A percentile compares a stretch with the other conserved stretches of the same genome.
Evolutionary conservation across 1,139 yeast species (phyloP).

Genomic region (Geotrichum klebahnii): DNA sequence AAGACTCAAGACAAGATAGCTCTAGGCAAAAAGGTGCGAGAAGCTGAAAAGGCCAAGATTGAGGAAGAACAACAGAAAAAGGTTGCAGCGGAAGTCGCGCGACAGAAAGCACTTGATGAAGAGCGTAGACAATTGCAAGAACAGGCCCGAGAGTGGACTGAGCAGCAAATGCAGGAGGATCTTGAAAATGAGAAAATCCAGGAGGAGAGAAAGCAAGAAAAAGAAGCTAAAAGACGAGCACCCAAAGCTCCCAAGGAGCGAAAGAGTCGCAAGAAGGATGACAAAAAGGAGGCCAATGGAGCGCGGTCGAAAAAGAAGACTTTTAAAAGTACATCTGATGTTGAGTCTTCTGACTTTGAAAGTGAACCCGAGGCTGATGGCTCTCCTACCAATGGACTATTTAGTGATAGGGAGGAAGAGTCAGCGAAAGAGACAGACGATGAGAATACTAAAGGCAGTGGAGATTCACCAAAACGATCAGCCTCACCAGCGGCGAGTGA

Average conservation of each 20-base stretch:
- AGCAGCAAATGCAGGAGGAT: conserved; percentile 35
- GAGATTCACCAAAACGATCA: conserved; percentile 6
- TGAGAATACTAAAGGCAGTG: conserved; percentile 13
- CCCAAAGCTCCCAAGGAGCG: conserved; percentile 17
- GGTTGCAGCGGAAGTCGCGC: conserved; percentile 42
- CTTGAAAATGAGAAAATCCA: conserved; percentile 29
- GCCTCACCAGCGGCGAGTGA: neutral
- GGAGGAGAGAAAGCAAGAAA: conserved; percentile 23
- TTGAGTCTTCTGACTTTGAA: conserved; percentile 26
- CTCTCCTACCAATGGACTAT: conserved; percentile 15
- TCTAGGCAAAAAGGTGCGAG: conserved; percentile 66
- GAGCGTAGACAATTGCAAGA: conserved; percentile 73
- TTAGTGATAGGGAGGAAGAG: conserved; percentile 22
- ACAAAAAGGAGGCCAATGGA: conserved; percentile 14
- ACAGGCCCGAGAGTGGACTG: conserved; percentile 80
- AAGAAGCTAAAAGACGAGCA: conserved; percentile 23
- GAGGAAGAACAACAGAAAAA: conserved; percentile 37
- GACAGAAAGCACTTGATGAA: conserved; percentile 50
- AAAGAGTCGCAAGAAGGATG: conserved; percentile 22
- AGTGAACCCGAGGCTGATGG: conserved; percentile 17
- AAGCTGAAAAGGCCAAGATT: conserved; percentile 50
- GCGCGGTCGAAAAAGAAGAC: conserved; percentile 23
- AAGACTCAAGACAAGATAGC: conserved; percentile 58
- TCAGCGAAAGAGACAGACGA: conserved; percentile 22
- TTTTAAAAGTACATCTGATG: conserved; percentile 28